phyloP scores from a whole-genome alignment of 2,329 filamentous ascomycete species.

The Fusarium sp. region DNA sequence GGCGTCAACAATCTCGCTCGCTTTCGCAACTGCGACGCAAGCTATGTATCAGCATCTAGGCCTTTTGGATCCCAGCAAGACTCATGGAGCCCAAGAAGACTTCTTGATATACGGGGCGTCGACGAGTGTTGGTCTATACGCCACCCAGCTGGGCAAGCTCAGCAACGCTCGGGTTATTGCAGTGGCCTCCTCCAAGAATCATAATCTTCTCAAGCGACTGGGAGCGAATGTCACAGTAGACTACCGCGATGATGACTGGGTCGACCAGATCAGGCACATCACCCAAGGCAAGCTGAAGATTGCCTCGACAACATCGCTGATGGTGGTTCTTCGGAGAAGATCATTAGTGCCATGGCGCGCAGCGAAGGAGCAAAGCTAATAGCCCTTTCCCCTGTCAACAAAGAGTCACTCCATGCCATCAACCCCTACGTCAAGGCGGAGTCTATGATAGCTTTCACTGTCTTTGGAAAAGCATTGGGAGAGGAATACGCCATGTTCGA shows the following conservation, averaged over 20 bases:
- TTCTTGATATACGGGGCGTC: constrained; percentile 19
- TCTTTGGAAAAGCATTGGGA: constrained; percentile 7
- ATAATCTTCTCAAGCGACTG: neutral
- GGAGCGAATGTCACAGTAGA: constrained; percentile 7
- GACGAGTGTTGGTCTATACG: constrained; percentile 17
- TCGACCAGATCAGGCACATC: neutral
- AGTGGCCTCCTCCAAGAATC: constrained; percentile 13
- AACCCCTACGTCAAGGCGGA: constrained; percentile 5
- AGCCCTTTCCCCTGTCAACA: constrained; percentile 6
- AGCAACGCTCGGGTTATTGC: constrained; percentile 10
- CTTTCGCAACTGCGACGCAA: constrained; percentile 16
- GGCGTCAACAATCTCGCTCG: constrained; percentile 10
- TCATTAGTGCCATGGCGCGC: fast-evolving
- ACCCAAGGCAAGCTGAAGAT: neutral
- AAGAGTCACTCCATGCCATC: neutral
- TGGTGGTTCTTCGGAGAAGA: neutral
- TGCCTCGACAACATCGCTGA: constrained; percentile 17
- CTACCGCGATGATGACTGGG: constrained; percentile 10
- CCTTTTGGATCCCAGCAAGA: neutral
- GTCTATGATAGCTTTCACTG: constrained; percentile 13
- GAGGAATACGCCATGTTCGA: constrained; percentile 9
- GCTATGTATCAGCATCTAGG: constrained; percentile 5
- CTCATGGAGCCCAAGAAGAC: fast-evolving
- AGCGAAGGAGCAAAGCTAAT: neutral
- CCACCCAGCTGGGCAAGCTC: constrained; percentile 14